These are phyloP conservation scores for Trichoderma sp. DNA, from an alignment of 2,329 filamentous ascomycete genomes.

Conservation along the genomic window DNA sequence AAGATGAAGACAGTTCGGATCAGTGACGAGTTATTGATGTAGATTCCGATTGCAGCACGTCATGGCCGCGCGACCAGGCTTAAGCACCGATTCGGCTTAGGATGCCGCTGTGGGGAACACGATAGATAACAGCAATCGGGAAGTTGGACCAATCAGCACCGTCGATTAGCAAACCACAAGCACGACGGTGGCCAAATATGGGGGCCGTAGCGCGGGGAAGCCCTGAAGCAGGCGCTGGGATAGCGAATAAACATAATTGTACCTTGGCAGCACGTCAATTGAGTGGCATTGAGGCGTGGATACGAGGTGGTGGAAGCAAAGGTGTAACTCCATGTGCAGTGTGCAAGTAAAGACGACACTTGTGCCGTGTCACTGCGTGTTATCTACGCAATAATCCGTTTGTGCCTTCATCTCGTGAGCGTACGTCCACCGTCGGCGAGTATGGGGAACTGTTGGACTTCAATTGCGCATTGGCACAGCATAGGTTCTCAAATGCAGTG, in stretches of 20 bases:
- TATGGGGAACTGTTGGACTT: not conserved
- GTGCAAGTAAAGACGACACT: not conserved
- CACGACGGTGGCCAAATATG: constrained; percentile 9
- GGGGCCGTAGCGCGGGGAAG: constrained; percentile 16
- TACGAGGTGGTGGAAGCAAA: not conserved
- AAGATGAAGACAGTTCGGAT: not conserved
- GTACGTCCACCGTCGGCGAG: not conserved
- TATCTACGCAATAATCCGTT: not conserved
- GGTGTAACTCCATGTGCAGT: not conserved
- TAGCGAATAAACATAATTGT: constrained; percentile 23
- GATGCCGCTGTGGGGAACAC: not conserved
- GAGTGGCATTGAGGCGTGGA: not conserved
- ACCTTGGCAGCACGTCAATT: constrained; percentile 22
- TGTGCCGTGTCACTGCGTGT: not conserved
- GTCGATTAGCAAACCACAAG: constrained; percentile 25
- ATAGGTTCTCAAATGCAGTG: not conserved
- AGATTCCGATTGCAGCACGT: constrained; percentile 14
- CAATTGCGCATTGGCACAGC: not conserved
- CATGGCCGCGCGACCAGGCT: not conserved
- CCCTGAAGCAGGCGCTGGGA: constrained; percentile 2
- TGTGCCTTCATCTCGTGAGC: not conserved
- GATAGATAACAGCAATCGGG: constrained; percentile 8
- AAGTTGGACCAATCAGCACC: constrained; percentile 25
- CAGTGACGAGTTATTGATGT: constrained; percentile 10
- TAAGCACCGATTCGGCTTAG: not conserved